Evolutionary conservation across 1,284 basidiomycete species (phyloP).

Genomic region (Dichomitus squalens): DNA sequence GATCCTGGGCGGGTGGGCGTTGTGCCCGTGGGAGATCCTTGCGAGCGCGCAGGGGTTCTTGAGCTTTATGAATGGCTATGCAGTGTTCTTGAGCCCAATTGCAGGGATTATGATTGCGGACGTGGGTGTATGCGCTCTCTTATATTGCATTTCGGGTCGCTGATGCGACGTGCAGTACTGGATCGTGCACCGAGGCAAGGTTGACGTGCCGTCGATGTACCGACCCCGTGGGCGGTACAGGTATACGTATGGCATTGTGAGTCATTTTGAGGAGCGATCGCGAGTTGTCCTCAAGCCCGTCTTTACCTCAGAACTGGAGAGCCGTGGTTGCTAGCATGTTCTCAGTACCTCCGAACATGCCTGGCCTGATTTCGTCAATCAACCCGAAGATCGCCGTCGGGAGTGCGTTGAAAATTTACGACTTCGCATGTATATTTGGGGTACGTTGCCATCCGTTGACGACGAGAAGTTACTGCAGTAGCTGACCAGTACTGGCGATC

Average conservation of each 20-base stretch:
- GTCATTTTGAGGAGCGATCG: conserved; percentile 26
- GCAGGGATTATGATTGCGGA: conserved; percentile 76
- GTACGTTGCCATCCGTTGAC: conserved; percentile 42
- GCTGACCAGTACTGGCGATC: conserved; percentile 7
- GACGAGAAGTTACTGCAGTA: no score
- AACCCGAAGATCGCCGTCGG: conserved; percentile 59
- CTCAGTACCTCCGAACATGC: conserved; percentile 66
- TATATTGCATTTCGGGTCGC: neutral
- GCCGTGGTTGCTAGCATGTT: conserved; percentile 64
- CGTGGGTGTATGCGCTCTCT: conserved; percentile 42
- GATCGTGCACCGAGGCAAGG: conserved; percentile 61
- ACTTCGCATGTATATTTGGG: conserved; percentile 73
- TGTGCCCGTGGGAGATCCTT: conserved; percentile 58
- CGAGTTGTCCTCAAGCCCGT: rapidly evolving
- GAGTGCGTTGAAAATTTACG: conserved; percentile 54
- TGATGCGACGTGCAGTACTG: conserved; percentile 50
- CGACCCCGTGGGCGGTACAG: conserved; percentile 64
- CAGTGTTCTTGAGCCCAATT: conserved; percentile 74
- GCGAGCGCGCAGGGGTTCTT: conserved; percentile 52
- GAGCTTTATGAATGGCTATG: conserved; percentile 68
- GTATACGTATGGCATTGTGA: conserved; percentile 65
- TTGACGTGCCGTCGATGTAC: conserved; percentile 75
- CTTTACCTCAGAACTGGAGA: conserved; percentile 63
- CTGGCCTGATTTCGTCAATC: conserved; percentile 70
- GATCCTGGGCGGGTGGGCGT: conserved; percentile 66